Base-by-base conservation (phyloP, 441 rosid genomes). In the Hypseocharis bilobata region DNA sequence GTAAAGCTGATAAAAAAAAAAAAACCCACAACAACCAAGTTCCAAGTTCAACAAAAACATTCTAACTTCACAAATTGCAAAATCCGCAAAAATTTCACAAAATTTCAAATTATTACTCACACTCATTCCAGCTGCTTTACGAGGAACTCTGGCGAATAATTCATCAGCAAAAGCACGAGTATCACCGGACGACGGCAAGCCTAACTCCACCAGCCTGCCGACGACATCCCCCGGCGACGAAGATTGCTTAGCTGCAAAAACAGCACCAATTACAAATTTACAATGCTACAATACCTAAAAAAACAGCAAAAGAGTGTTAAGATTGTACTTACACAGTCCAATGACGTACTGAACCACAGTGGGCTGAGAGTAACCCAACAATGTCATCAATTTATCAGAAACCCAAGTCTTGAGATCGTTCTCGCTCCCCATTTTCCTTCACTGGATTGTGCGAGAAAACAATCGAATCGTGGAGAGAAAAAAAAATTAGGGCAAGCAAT, bases 321-420 rank as follows among this genome's bases (percentile, higher is more conserved):
- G 5, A 0, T 10, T 34, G 51, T 30, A 74, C 85, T 55, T 44
- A 89, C 98, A 76, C 65, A 87, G 57, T 72, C 84, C 89, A 55
- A 90, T 88, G 7, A 89, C 62, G 63, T 85, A 93, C 64, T 88
- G 86, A 40, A 88, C 88, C 65, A 90, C 81, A 0, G 88, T 78
- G 20, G 81, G 56, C 70, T 87, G 86, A 3, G 98, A 90, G 69
- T 81, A 90, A 13, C 92, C 96, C 23, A 90, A 77, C 27, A 93
- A 59, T 16, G 85, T 72, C 70, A 90, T 86, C 72, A 93, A 72
- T 76, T 78, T 87, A 55, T 93, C 97, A 1, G 97, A 93, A 8
- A 93, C 85, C 96, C 94, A 93, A 1, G 78, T 80, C 81, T 82
- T 88, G 64, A 93, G 76, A 72, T 74, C 67, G 66, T 63, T 72